Evolutionary conservation across 2,329 filamentous ascomycete genomes (phyloP).

Genomic region (Aphanoascus verrucosus): DNA sequence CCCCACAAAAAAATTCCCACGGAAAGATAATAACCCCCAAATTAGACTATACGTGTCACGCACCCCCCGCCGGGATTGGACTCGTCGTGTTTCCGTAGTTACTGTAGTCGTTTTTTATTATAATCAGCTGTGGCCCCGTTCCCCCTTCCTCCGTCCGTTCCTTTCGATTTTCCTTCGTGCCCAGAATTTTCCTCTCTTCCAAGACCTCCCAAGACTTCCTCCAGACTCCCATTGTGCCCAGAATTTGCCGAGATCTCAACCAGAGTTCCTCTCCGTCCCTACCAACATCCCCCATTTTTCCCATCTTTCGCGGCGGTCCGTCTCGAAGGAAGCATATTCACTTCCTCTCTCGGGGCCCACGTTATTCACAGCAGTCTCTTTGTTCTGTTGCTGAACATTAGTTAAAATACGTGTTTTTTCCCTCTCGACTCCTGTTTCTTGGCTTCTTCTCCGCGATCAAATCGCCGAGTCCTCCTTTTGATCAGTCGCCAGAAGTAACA

Average conservation of each 20-base stretch:
- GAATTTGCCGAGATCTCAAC: constrained; percentile 7
- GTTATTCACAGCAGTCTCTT: background rate
- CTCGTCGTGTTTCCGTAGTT: no score
- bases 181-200: constrained; percentile 13
- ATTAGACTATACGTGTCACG: no score
- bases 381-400: no score
- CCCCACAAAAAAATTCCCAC: no score
- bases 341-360: background rate
- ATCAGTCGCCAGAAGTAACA: background rate
- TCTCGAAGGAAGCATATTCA: background rate
- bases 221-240: constrained; percentile 7
- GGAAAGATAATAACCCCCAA: no score
- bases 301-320: background rate
- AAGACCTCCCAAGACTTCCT: constrained; percentile 12
- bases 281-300: no score
- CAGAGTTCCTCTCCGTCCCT: constrained; percentile 6
- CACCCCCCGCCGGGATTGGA: no score
- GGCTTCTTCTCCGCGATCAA: background rate
- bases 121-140: background rate
- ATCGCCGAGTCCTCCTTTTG: no score
- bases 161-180: constrained; percentile 12
- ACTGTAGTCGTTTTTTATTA: background rate
- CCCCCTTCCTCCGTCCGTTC: background rate
- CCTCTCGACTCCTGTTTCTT: background rate
- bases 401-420: no score